Conservation (phyloP, 1,284 basidiomycete genomes). For the Neotropicomus parvogracilis region DNA sequence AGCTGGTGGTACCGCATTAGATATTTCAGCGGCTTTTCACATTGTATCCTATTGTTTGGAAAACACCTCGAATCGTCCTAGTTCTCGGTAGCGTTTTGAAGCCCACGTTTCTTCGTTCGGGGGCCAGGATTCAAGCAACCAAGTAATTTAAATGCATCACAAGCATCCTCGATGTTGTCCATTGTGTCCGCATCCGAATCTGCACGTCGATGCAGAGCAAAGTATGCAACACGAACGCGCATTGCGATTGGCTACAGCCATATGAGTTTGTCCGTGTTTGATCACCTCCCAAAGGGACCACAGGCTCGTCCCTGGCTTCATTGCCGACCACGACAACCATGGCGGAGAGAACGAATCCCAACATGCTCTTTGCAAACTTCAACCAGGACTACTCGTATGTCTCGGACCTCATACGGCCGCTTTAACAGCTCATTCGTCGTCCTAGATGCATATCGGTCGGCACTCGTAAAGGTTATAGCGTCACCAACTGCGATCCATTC, state of each 20-base stretch:
- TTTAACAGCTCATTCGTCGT: slow-evolving; percentile 1
- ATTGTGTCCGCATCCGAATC: too few species aligned
- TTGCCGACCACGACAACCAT: slow-evolving; percentile 22
- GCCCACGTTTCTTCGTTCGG: neutral
- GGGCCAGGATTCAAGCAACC: neutral
- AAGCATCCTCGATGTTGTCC: too few species aligned
- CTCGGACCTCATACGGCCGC: neutral
- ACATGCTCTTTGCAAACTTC: slow-evolving; percentile 83
- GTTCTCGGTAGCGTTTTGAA: too few species aligned
- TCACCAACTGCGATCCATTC: slow-evolving; percentile 97
- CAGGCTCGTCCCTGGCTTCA: neutral
- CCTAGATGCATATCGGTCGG: slow-evolving; percentile 90
- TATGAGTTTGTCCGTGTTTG: slow-evolving; percentile 20
- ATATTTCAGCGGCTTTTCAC: too few species aligned
- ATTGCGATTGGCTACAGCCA: slow-evolving; percentile 1
- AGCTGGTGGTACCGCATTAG: too few species aligned
- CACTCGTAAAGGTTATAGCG: slow-evolving; percentile 92
- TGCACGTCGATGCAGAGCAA: neutral
- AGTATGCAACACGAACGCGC: neutral
- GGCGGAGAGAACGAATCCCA: slow-evolving; percentile 34
- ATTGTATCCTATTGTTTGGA: too few species aligned
- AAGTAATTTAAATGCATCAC: neutral
- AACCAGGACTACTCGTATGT: slow-evolving; percentile 84
- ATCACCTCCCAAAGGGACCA: slow-evolving; percentile 15
- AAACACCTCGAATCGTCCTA: too few species aligned